phyloP scores from a whole-genome alignment of 164 flowering plant genomes.

The Chimonanthus salicifolius region DNA sequence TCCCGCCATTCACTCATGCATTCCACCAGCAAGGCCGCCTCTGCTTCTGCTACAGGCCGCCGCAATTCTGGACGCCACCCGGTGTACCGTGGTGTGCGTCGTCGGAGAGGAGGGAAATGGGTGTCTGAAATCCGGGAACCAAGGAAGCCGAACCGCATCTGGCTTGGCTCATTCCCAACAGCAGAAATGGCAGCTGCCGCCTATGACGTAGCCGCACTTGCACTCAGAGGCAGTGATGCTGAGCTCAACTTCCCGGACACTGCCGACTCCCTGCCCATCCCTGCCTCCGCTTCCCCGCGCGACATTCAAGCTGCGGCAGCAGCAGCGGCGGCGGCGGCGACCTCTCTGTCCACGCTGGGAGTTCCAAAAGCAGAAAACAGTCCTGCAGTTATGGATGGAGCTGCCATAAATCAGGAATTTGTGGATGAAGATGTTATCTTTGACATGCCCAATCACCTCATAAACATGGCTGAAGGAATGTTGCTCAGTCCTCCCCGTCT shows the following conservation, averaged over 20 bases:
- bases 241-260: conserved; percentile 57
- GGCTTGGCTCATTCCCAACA: conserved; percentile 58
- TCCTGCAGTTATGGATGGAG: neutral
- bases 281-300: conserved; percentile 42
- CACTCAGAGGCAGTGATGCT: conserved; percentile 47
- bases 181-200: conserved; percentile 78
- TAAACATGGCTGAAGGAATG: conserved; percentile 82
- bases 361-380: neutral
- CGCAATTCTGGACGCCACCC: conserved; percentile 24
- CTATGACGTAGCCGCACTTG: conserved; percentile 62
- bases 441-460: conserved; percentile 67
- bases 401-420: conserved; percentile 21
- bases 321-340: conserved; percentile 55
- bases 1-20: conserved; percentile 12
- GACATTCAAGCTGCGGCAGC: conserved; percentile 62
- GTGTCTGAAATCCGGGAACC: conserved; percentile 70
- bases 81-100: conserved; percentile 44
- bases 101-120: conserved; percentile 56
- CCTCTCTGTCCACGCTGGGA: conserved; percentile 21
- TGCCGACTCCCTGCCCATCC: conserved; percentile 36
- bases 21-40: conserved; percentile 1
- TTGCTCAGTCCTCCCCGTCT: conserved; percentile 71
- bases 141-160: conserved; percentile 46
- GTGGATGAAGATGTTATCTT: conserved; percentile 68
- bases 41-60: neutral